A percentile compares a stretch with the other conserved stretches of the same genome.
Evolutionary conservation across 2,329 filamentous ascomycete genomes (phyloP).

Genomic region (Cryphonectria carpinicola): DNA sequence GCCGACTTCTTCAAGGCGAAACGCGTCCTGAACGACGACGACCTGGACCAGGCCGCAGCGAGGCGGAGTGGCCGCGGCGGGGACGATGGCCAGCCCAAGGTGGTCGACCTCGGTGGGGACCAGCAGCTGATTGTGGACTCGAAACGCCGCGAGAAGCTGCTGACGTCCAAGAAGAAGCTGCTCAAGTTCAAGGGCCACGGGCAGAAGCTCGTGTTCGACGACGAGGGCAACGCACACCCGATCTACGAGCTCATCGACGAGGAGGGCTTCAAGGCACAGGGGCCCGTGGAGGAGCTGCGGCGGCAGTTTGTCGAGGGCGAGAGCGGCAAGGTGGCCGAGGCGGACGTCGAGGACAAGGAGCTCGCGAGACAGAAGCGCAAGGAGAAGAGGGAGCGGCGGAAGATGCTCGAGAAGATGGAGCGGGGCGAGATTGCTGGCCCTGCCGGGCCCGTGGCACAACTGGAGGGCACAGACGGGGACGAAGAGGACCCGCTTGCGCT

Average conservation of each 20-base stretch:
- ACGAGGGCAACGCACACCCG: conserved; percentile 83
- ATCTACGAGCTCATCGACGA: conserved; percentile 89
- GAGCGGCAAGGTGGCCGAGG: conserved; percentile 68
- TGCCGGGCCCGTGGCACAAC: conserved; percentile 34
- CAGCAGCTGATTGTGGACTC: conserved; percentile 85
- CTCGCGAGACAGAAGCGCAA: conserved; percentile 76
- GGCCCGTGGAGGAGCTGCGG: conserved; percentile 76
- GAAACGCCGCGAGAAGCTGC: conserved; percentile 92
- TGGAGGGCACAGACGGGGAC: conserved; percentile 40
- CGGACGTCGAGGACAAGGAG: conserved; percentile 83
- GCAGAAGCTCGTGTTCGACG: conserved; percentile 86
- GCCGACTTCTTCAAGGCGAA: conserved; percentile 88
- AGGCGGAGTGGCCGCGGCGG: conserved; percentile 46
- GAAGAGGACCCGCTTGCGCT: conserved; percentile 60
- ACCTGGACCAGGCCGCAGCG: conserved; percentile 55
- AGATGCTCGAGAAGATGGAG: conserved; percentile 65
- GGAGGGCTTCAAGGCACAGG: conserved; percentile 74
- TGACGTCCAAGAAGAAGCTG: conserved; percentile 92
- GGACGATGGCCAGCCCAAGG: conserved; percentile 52
- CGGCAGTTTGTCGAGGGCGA: conserved; percentile 79
- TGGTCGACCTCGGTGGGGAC: conserved; percentile 69
- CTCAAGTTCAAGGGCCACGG: conserved; percentile 88
- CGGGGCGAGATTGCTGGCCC: conserved; percentile 42
- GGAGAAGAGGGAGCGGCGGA: conserved; percentile 76
- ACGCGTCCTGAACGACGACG: conserved; percentile 76